phyloP scores from a whole-genome alignment of 306 rosid species.

The Leucaena leucocephala region DNA sequence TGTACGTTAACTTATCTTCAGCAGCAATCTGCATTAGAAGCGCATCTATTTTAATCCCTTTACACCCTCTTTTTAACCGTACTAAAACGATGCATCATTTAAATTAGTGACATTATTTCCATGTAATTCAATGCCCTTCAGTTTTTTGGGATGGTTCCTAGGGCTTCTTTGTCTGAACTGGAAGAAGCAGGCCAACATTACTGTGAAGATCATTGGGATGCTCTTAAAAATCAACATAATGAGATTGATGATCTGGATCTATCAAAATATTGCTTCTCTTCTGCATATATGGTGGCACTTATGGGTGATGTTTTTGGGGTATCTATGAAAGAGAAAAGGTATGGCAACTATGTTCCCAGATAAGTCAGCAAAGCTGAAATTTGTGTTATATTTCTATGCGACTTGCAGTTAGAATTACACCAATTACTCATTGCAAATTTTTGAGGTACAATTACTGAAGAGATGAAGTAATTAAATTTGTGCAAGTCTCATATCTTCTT shows the following conservation, averaged over 20 bases:
- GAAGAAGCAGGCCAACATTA: constrained; percentile 52
- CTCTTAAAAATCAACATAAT: constrained; percentile 43
- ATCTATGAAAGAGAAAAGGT: constrained; percentile 53
- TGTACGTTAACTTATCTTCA: background rate
- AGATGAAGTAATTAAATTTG: constrained; percentile 3
- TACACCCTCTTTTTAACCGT: background rate
- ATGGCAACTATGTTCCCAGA: constrained; percentile 18
- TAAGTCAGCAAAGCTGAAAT: background rate
- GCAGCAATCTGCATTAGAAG: constrained; percentile 3
- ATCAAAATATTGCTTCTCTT: constrained; percentile 56
- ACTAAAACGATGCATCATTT: background rate
- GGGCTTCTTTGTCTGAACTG: constrained; percentile 47
- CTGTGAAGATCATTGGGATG: constrained; percentile 57
- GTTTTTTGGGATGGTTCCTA: constrained; percentile 55
- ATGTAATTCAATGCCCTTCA: constrained; percentile 29
- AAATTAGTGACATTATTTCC: constrained; percentile 21
- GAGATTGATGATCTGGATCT: constrained; percentile 47
- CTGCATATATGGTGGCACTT: constrained; percentile 54
- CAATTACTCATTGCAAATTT: background rate
- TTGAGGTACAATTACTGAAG: background rate
- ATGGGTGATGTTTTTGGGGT: constrained; percentile 53
- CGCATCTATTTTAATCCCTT: background rate
- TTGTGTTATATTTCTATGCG: background rate
- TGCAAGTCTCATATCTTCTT: background rate
- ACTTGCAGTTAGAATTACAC: background rate